phyloP scores from a whole-genome alignment of 805 yeast genomes.

The Saccharomycopsis synnaedendra region DNA sequence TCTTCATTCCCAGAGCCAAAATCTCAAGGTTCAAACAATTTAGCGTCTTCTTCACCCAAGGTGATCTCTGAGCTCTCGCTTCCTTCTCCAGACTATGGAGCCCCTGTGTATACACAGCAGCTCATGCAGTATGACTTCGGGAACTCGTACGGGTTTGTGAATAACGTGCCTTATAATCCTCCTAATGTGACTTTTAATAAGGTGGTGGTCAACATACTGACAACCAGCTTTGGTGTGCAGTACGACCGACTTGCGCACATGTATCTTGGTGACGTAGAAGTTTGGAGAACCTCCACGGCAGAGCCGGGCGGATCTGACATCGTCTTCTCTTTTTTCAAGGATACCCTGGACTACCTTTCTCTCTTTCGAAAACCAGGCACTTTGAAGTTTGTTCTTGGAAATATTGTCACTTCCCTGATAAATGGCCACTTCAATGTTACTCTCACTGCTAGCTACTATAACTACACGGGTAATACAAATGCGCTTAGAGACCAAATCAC shows the following conservation, averaged over 20 bases:
- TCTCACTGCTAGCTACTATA: conserved; percentile 40
- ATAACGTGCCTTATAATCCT: conserved; percentile 27
- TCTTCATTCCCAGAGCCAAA: no score
- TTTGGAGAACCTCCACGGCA: conserved; percentile 82
- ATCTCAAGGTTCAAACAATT: no score
- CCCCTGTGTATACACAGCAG: conserved; percentile 1
- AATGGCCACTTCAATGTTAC: conserved; percentile 50
- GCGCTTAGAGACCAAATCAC: not conserved
- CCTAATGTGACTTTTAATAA: conserved; percentile 38
- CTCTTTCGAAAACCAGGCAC: conserved; percentile 33
- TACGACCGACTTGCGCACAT: conserved; percentile 56
- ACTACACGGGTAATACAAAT: not conserved
- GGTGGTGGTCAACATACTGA: conserved; percentile 40
- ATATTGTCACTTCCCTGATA: conserved; percentile 37
- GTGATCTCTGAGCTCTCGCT: not conserved
- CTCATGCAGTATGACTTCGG: conserved; percentile 41
- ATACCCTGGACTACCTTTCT: conserved; percentile 41
- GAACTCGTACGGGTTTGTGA: conserved; percentile 48
- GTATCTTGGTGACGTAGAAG: conserved; percentile 46
- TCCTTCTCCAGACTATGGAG: not conserved
- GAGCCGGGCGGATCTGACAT: conserved; percentile 50
- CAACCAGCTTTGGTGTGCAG: conserved; percentile 45
- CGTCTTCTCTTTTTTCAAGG: conserved; percentile 46
- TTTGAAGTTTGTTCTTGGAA: conserved; percentile 45
- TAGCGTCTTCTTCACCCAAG: no score